A percentile compares a stretch with the other conserved stretches of the same genome.
Evolutionary conservation across 345 rosid species (phyloP).

Genomic region (Pugionium cornutum): DNA sequence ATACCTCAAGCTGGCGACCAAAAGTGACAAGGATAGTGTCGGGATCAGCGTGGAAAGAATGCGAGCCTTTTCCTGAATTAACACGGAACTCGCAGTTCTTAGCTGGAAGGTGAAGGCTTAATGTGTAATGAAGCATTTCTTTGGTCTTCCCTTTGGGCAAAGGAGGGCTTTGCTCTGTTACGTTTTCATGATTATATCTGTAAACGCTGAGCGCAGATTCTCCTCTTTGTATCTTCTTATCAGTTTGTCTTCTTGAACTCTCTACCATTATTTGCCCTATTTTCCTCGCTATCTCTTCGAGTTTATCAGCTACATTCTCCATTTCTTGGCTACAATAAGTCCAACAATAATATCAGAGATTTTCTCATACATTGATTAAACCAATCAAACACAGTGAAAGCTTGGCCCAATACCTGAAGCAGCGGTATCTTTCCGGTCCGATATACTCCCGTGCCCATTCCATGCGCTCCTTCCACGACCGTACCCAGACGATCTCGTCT

Average conservation of each 20-base stretch:
- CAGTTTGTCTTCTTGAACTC: constrained; percentile 42
- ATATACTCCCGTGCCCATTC: constrained; percentile 53
- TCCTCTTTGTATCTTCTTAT: constrained; percentile 39
- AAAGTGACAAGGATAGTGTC: constrained; percentile 58
- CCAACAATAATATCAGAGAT: not conserved
- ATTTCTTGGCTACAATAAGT: constrained; percentile 53
- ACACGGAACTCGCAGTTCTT: constrained; percentile 50
- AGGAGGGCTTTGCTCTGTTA: constrained; percentile 36
- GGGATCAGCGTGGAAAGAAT: constrained; percentile 53
- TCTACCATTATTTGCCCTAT: constrained; percentile 51
- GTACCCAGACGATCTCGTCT: constrained; percentile 58
- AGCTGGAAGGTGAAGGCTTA: constrained; percentile 61
- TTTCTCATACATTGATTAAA: too few relatives aligned
- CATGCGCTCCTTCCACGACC: constrained; percentile 50
- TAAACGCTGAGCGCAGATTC: constrained; percentile 53
- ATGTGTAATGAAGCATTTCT: constrained; percentile 40
- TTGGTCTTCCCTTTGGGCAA: constrained; percentile 28
- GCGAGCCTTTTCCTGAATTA: constrained; percentile 43
- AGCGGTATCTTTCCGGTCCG: constrained; percentile 45
- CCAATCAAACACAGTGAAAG: too few relatives aligned
- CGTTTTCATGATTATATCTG: constrained; percentile 44
- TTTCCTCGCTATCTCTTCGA: constrained; percentile 51
- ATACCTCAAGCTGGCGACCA: constrained; percentile 62
- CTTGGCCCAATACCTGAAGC: constrained; percentile 48
- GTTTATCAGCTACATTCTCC: constrained; percentile 56